Base-by-base conservation (phyloP, 2,329 filamentous ascomycete species). In the Phaeosphaeria sp. region DNA sequence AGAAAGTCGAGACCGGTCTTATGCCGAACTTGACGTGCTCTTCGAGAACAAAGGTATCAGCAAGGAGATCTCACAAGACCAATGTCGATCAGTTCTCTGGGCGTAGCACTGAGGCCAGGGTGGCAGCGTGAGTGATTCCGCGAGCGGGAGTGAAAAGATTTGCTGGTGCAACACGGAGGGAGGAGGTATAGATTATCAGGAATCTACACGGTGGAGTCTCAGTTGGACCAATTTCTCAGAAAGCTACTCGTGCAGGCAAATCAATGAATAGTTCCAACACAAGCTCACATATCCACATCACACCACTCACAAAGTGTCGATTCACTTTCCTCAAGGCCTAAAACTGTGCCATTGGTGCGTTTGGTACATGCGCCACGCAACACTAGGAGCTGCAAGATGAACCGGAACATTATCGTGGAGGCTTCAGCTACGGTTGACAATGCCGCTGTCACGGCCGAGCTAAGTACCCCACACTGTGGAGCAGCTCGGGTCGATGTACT, bases 1-100 rank as follows among this genome's bases (percentile, higher is more conserved):
- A 5, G 77, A 79, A 62, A 78, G 74, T 9, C 71, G 68, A 50
- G 71, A 70, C 0, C 59, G 76, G 27, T 77, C 77, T 11, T 78
- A 73, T 44, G 74, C 76, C 23, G 77, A 79, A 62, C 61, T 79
- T 20, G 76, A 79, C 54, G 63, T 77, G 17, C 68, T 79, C 65
- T 79, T 79, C 55, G 67, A 72, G 50, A 66, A 71, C 44, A 64
- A 56, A 27, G 49, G 49, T 60, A 1, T 43, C 59, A 0, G 62
- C 62, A 7, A 60, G 59, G 50, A 62, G 50, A 44, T 64, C 62
- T 41, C 22, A 51, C 6, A 46, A 51, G 20, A 61, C 54, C 2
- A 44, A 56, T 36, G 55, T 61, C 18, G 58, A 63, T 25, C 52
- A 46, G 13, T 60, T 62, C 41, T 56, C 56, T 9, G 51, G 56